A percentile compares a stretch with the other conserved stretches of the same genome.
Conservation (phyloP, 1,284 basidiomycete genomes). For the Thecaphora frezii region DNA sequence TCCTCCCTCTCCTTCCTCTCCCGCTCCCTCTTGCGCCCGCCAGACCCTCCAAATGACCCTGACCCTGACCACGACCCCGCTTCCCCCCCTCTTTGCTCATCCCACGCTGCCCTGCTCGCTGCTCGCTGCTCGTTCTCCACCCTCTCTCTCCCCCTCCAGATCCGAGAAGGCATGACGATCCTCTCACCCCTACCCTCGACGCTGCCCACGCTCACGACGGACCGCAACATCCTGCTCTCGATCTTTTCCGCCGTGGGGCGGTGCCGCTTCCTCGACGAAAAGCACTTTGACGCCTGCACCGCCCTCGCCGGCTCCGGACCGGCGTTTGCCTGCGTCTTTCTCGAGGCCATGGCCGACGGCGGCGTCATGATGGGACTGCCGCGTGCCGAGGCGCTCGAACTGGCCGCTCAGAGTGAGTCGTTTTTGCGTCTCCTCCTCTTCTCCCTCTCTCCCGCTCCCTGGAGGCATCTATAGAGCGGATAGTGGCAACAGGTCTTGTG, state of each 20-base stretch:
- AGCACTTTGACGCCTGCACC: slow-evolving; percentile 92
- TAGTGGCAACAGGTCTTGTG: no score
- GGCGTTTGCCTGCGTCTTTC: slow-evolving; percentile 92
- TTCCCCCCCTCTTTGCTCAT: not conserved
- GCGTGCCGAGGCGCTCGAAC: slow-evolving; percentile 84
- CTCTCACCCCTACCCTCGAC: slow-evolving; percentile 43
- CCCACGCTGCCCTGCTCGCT: slow-evolving; percentile 2
- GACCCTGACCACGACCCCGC: not conserved
- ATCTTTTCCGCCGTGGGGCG: slow-evolving; percentile 55
- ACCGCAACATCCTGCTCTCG: slow-evolving; percentile 40
- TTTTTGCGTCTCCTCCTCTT: not conserved
- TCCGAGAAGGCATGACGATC: slow-evolving; percentile 58
- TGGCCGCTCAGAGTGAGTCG: slow-evolving; percentile 85
- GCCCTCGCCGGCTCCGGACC: slow-evolving; percentile 94
- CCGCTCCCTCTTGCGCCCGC: not conserved
- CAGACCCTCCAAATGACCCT: not conserved
- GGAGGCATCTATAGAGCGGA: no score
- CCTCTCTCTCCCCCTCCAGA: slow-evolving; percentile 13
- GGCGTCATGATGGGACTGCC: slow-evolving; percentile 99
- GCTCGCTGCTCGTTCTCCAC: not conserved
- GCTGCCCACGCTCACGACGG: slow-evolving; percentile 26
- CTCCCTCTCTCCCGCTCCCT: not conserved
- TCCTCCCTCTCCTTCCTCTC: not conserved
- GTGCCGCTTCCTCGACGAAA: slow-evolving; percentile 55
- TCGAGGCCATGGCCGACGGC: slow-evolving; percentile 98